Conservation (phyloP, 805 yeast genomes). For the Scheffersomyces amazonensis region DNA sequence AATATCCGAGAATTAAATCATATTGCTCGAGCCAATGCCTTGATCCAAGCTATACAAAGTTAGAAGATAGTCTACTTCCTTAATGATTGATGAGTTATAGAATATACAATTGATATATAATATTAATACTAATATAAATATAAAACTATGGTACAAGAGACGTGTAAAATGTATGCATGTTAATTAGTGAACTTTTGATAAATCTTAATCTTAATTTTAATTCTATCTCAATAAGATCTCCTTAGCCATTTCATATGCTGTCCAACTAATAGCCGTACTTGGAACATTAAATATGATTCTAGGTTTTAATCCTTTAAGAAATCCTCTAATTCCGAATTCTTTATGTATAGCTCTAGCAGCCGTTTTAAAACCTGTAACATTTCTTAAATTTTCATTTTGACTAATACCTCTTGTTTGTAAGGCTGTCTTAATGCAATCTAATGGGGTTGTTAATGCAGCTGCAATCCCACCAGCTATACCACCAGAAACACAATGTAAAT, state of each 20-base stretch:
- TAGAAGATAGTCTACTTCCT: too few species aligned
- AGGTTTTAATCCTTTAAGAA: conserved; percentile 83
- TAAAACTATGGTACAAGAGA: too few species aligned
- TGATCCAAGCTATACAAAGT: conserved; percentile 20
- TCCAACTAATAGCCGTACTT: conserved; percentile 96
- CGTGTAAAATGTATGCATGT: too few species aligned
- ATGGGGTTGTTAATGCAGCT: conserved; percentile 91
- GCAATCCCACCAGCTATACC: conserved; percentile 93
- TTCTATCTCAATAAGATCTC: conserved; percentile 44
- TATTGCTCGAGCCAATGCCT: conserved; percentile 23
- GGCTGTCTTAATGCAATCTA: conserved; percentile 90
- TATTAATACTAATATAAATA: too few species aligned
- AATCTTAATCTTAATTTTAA: too few species aligned
- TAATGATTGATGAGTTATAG: too few species aligned
- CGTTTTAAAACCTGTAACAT: conserved; percentile 61
- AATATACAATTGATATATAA: too few species aligned
- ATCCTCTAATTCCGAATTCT: conserved; percentile 62
- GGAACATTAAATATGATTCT: conserved; percentile 92
- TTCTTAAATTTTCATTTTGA: conserved; percentile 44
- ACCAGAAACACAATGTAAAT: conserved; percentile 88
- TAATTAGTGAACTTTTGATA: too few species aligned
- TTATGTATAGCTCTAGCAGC: conserved; percentile 69
- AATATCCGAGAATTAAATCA: conserved; percentile 30
- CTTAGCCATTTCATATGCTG: conserved; percentile 96
- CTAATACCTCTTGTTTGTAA: conserved; percentile 76